A percentile compares a stretch with the other conserved stretches of the same genome.
Evolutionary conservation across 352 stramenopile genomes (phyloP).

Genomic region (Sclerospora graminicola): DNA sequence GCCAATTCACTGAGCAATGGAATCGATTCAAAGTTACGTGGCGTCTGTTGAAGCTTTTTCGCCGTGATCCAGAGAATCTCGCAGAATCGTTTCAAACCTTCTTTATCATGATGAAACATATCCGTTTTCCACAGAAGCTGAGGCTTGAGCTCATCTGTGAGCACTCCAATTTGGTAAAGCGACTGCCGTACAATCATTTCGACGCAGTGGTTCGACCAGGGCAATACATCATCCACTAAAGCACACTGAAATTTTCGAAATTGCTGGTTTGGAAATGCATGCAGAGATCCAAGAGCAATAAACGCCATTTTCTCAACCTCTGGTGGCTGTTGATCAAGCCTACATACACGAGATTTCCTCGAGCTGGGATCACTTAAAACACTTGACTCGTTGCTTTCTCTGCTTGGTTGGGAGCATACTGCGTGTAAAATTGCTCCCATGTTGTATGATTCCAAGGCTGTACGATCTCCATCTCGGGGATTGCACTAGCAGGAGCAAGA

Average conservation of each 20-base stretch:
- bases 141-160: slow-evolving; percentile 21
- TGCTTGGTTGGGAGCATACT: slow-evolving; percentile 1
- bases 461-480: no score
- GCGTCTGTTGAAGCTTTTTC: slow-evolving; percentile 18
- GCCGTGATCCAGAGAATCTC: slow-evolving; percentile 12
- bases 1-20: slow-evolving; percentile 28
- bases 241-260: slow-evolving; percentile 32
- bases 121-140: slow-evolving; percentile 31
- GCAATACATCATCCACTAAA: slow-evolving; percentile 29
- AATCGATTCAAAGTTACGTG: slow-evolving; percentile 18
- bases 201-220: slow-evolving; percentile 31
- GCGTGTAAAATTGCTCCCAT: slow-evolving; percentile 18
- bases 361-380: slow-evolving; percentile 9
- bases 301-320: slow-evolving; percentile 20
- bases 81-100: slow-evolving; percentile 9
- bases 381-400: neutral
- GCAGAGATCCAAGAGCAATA: slow-evolving; percentile 26
- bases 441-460: neutral
- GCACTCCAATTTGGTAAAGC: slow-evolving; percentile 33
- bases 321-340: slow-evolving; percentile 10
- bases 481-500: no score
- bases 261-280: slow-evolving; percentile 40
- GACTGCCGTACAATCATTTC: slow-evolving; percentile 29
- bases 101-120: slow-evolving; percentile 9
- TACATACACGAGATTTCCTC: slow-evolving; percentile 39